Base-by-base conservation (phyloP, 2,329 filamentous ascomycete genomes). In the Colletotrichum limetticola region DNA sequence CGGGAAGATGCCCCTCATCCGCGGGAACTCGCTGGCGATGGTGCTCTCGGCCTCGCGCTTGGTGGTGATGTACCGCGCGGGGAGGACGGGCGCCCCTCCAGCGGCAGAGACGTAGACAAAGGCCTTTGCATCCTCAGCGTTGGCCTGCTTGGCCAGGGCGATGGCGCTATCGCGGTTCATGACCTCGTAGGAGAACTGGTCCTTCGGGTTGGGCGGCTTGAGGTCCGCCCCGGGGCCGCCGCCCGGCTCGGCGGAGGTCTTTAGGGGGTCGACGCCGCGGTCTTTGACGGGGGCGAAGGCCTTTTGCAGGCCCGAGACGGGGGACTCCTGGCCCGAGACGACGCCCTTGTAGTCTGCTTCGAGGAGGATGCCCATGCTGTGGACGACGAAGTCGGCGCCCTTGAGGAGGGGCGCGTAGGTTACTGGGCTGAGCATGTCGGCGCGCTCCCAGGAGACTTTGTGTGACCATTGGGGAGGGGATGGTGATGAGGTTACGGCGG, bases 291-390 rank as follows among this genome's bases (percentile, higher is more conserved):
- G 81, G 64, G 91, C 91, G 81, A 98, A 97, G 30, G 95, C 94
- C 78, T 93, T 92, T 74, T 90, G 90, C 16, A 99, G 85, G 1
- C 95, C 96, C 7, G 91, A 84, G 65, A 97, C 83, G n/a, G 95
- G 91, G 0, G 94, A 95, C 78, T 98, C 95, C 73, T 90, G 91
- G 63, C 97, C 97, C 24, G 91, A 92, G 30, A 99, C 81, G 19
- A 98, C 92, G 77, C 93, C 94, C 84, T 99, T 99, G 90, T 99
- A 99, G 86, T 99, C 97, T 62, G 95, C 95, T 86, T 99, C 97
- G 11, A 99, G 90, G 22, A 99, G 88, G 78, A 99, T 98, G 11
- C 97, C 97, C 93, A 98, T 95, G 79, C 90, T 95, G 87, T 99
- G 97, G 59, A 99, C 93, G 30, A 98, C 95, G 69, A 92, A 95